Evolutionary conservation across 345 rosid genomes (phyloP), one percentile per base, ranked within the genome.

Genomic region (Lepidium aucheri): DNA sequence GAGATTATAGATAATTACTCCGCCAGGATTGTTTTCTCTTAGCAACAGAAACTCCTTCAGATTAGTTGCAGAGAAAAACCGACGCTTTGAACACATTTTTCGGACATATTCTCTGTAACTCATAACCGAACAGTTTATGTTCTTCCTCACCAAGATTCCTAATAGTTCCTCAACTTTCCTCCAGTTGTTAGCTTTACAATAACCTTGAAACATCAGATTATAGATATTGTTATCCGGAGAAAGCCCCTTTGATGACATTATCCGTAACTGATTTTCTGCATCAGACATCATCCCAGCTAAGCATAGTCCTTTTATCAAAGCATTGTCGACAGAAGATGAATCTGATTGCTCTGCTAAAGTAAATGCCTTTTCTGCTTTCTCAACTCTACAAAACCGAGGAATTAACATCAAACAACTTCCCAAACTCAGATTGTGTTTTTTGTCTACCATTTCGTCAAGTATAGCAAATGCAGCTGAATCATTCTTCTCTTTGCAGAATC

Each of bases 21-120:
- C 52, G 28, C 54, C 35, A 59, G 60, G 62, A 63, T 56, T 73
- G 60, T 68, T 70, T 57, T 75, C 77, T 74, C 75, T 56, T 13
- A 74, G 74, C 78, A 86, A 74, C 74, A 88, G 73, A 49, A 83
- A 41, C 60, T 79, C 78, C 72, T 80, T 86, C 78, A 91, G 65
- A 67, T 68, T 75, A 49, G 81, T 6, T 51, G 85, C 93, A 63
- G 22, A 53, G 64, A 15, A 33, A 59, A 71, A 53, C 57, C 74
- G 75, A 63, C 78, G 76, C 44, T 74, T 79, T 42, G 56, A 49
- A 80, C 91, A 86, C 88, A 82, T 74, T 52, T 77, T 57, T 16
- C 67, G 77, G 30, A 78, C 81, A 56, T 76, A 80, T 47, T 56
- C 78, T 57, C 86, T 74, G 53, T 82, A 88, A 82, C 78, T 74